A percentile compares a stretch with the other conserved stretches of the same genome.
Conservation (phyloP, 2,329 filamentous ascomycete species). For the Penicillium sp. region DNA sequence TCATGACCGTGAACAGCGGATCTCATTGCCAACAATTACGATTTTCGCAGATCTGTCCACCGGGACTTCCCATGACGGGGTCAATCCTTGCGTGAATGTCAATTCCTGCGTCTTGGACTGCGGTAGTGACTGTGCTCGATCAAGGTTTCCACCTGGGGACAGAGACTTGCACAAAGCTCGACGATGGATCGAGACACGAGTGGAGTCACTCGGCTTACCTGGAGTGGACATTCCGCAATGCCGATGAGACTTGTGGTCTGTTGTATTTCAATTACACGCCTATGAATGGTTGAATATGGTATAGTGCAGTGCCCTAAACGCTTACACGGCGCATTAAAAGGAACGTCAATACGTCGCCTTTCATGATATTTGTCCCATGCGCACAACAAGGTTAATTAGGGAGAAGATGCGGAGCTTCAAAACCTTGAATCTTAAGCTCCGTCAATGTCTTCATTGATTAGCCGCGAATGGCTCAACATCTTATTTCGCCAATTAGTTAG, state of each 20-base stretch:
- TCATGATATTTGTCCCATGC: too few species aligned
- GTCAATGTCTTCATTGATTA: too few species aligned
- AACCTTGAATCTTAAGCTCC: too few species aligned
- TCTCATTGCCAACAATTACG: neutral
- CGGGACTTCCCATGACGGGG: neutral
- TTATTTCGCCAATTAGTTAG: neutral
- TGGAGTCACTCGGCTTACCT: neutral
- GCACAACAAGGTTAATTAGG: too few species aligned
- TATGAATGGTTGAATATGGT: neutral
- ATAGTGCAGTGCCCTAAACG: neutral
- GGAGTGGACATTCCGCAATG: neutral
- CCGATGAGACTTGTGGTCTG: neutral
- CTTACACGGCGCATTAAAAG: too few species aligned
- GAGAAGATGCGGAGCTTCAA: too few species aligned
- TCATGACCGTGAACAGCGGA: neutral
- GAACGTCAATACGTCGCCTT: too few species aligned
- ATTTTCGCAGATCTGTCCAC: neutral
- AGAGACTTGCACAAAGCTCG: neutral
- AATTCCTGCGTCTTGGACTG: neutral
- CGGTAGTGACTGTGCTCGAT: neutral
- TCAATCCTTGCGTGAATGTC: neutral
- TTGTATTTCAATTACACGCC: neutral
- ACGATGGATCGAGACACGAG: neutral
- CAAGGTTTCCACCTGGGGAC: neutral
- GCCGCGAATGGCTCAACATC: too few species aligned